Evolutionary conservation across 2,329 filamentous ascomycete genomes (phyloP), one percentile per base, ranked within the genome.

Genomic region (Falciphora oryzae): DNA sequence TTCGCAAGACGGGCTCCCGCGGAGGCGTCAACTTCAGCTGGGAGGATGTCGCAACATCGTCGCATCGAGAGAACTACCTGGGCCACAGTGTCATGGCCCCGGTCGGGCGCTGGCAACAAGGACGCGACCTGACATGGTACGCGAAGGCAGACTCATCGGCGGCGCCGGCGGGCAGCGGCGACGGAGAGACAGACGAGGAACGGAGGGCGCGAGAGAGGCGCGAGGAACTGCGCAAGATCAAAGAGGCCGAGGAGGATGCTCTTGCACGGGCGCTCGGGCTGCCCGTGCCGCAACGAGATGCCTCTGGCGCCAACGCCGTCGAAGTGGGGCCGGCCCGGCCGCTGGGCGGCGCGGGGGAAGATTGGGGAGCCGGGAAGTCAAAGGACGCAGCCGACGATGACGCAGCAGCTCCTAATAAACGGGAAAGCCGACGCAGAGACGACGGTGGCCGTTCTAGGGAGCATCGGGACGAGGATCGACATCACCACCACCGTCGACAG

Each of bases 11-110:
- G 25, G 94, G 96, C 75, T 95, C 92, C 71, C 89, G 95, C 69
- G 95, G 95, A 73, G 95, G 95, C 74, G 90, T 90, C 77, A 93
- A 97, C 76, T 99, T 99, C 81, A 93, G 89, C 78, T 98, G 95
- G 95, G 91, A 94, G 69, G 93, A 97, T 70, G 94, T 99, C 73
- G 89, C 94, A 75, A 87, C 83, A 69, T 96, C 93, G 62, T 80
- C 85, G 28, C 93, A 97, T 73, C 93, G 95, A 76, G 93, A 99
- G 77, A 97, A 89, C 72, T 89, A 87, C 75, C 89, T 97, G 10
- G 93, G 93, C 63, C 93, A 97, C 79, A 95, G 91, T 66, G 79
- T 97, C 65, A 97, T 94, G 82, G 93, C 93, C 0, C 92, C 93
- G 0, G 93, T 97, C 4, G 93, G 93, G 10, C 89, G 93, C 69